Conservation (phyloP, 2,329 filamentous ascomycete species). For the Apiospora pterosperma region DNA sequence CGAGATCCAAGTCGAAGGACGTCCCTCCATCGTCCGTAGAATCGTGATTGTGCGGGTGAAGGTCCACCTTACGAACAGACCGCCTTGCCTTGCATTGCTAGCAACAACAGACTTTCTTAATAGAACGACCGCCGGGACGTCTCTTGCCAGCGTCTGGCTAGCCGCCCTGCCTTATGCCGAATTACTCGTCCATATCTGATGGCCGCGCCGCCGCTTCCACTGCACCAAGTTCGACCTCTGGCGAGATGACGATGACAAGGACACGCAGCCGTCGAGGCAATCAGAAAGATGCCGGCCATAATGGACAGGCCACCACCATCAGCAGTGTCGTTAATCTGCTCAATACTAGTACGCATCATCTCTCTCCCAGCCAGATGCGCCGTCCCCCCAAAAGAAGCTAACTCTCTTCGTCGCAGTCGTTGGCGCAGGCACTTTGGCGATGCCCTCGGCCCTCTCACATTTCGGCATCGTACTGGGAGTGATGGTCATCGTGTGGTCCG, state of each 20-base stretch:
- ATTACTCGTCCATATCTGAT: slow-evolving; percentile 51
- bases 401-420: slow-evolving; percentile 60
- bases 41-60: background rate
- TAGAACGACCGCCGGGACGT: background rate
- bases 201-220: slow-evolving; percentile 34
- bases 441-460: slow-evolving; percentile 93
- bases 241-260: slow-evolving; percentile 44
- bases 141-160: background rate
- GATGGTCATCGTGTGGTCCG: slow-evolving; percentile 87
- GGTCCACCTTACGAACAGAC: background rate
- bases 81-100: slow-evolving; percentile 1
- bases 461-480: slow-evolving; percentile 89
- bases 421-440: slow-evolving; percentile 87
- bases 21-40: background rate
- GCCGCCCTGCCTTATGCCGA: slow-evolving; percentile 40
- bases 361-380: background rate
- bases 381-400: background rate
- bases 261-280: slow-evolving; percentile 46
- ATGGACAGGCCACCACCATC: slow-evolving; percentile 78
- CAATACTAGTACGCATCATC: slow-evolving; percentile 75
- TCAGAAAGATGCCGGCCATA: slow-evolving; percentile 65
- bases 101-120: background rate
- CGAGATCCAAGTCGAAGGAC: background rate
- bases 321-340: slow-evolving; percentile 94
- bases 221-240: slow-evolving; percentile 29